Evolutionary conservation across 2,329 filamentous ascomycete species (phyloP).

Genomic region (Bretziella fagacearum): DNA sequence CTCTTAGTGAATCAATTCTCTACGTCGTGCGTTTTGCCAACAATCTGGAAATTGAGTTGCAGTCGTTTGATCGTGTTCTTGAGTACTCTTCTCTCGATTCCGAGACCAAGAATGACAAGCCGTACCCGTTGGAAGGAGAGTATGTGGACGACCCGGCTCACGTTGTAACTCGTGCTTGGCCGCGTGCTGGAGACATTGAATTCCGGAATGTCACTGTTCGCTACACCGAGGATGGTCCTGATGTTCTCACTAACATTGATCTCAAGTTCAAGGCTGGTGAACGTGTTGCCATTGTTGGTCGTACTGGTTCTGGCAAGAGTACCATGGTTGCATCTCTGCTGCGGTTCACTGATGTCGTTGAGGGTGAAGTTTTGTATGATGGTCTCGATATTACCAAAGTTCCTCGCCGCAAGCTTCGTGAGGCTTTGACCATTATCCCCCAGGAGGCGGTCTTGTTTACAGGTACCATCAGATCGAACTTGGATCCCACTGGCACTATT

Average conservation of each 20-base stretch:
- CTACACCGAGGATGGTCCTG: conserved; percentile 23
- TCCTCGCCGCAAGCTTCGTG: conserved; percentile 26
- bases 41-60: conserved; percentile 32
- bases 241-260: conserved; percentile 27
- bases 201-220: conserved; percentile 25
- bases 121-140: conserved; percentile 18
- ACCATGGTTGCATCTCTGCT: conserved; percentile 36
- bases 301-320: conserved; percentile 59
- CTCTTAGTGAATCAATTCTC: conserved; percentile 28
- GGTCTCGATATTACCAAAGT: conserved; percentile 29
- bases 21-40: conserved; percentile 28
- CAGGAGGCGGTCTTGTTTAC: conserved; percentile 34
- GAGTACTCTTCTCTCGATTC: conserved; percentile 23
- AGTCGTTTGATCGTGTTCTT: conserved; percentile 26
- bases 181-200: conserved; percentile 22
- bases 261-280: conserved; percentile 38
- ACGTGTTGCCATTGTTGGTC: conserved; percentile 55
- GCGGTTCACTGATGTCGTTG: conserved; percentile 26
- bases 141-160: conserved; percentile 19
- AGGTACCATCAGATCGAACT: conserved; percentile 29
- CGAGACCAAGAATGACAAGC: conserved; percentile 22
- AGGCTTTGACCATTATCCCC: conserved; percentile 31
- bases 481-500: conserved; percentile 38
- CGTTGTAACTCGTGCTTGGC: conserved; percentile 22
- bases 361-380: conserved; percentile 29